Evolutionary conservation across 2,329 filamentous ascomycete species (phyloP).

Genomic region (Microsporum ferrugineum): DNA sequence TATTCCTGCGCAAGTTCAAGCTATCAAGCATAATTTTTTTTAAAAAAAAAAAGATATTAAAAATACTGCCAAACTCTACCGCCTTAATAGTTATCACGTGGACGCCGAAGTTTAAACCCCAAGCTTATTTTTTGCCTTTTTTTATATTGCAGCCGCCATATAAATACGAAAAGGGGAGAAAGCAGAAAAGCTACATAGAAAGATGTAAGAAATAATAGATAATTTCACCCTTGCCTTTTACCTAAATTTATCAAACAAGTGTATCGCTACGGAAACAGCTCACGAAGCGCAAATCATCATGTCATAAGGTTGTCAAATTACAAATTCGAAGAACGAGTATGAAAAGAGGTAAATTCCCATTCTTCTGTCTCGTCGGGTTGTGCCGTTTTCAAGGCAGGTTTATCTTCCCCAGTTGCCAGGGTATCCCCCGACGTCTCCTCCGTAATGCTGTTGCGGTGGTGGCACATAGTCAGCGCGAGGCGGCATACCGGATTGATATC

Average conservation of each 20-base stretch:
- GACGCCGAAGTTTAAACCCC: background rate
- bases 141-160: background rate
- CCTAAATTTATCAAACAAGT: background rate
- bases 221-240: background rate
- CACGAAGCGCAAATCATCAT: background rate
- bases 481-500: background rate
- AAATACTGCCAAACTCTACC: background rate
- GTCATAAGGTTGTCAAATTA: background rate
- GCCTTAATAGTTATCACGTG: background rate
- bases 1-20: background rate
- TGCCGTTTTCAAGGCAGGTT: background rate
- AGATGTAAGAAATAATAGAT: background rate
- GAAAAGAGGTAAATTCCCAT: background rate
- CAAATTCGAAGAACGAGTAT: background rate
- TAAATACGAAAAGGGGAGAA: background rate
- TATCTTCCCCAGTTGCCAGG: slow-evolving; percentile 8
- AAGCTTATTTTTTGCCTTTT: background rate
- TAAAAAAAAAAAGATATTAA: background rate
- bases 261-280: background rate
- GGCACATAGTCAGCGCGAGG: slow-evolving; percentile 4
- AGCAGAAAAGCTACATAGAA: background rate
- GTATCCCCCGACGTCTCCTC: slow-evolving; percentile 11
- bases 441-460: slow-evolving; percentile 9
- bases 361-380: background rate
- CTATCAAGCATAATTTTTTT: background rate